These are phyloP conservation scores for Collybia sordida DNA, from an alignment of 768 basidiomycete species.

Conservation along the genomic window DNA sequence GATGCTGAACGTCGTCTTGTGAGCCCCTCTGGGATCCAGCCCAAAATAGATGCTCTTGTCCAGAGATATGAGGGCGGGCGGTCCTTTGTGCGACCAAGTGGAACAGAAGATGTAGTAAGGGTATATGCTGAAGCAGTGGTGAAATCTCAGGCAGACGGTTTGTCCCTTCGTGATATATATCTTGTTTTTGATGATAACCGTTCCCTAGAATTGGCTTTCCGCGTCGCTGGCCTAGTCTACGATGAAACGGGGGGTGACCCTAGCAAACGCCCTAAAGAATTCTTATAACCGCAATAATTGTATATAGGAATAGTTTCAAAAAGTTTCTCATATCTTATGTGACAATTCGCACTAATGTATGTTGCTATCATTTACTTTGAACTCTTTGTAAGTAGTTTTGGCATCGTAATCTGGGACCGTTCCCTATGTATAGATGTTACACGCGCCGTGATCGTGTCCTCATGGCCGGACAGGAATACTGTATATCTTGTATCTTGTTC, in stretches of 20 bases:
- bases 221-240: slow-evolving; percentile 83
- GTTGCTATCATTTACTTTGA: too few relatives aligned
- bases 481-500: too few relatives aligned
- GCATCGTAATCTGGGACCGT: too few relatives aligned
- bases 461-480: too few relatives aligned
- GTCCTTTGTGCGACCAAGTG: slow-evolving; percentile 93
- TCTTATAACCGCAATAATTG: slow-evolving; percentile 42
- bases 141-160: slow-evolving; percentile 80
- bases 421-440: too few relatives aligned
- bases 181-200: slow-evolving; percentile 1
- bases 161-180: slow-evolving; percentile 23
- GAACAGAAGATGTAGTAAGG: slow-evolving; percentile 96
- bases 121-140: slow-evolving; percentile 92
- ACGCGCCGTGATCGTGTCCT: too few relatives aligned
- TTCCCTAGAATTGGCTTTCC: slow-evolving; percentile 74
- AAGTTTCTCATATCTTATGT: too few relatives aligned
- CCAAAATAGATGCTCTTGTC: slow-evolving; percentile 78
- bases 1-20: slow-evolving; percentile 92
- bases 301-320: neutral
- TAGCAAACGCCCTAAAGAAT: slow-evolving; percentile 74
- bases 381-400: too few relatives aligned
- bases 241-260: slow-evolving; percentile 82
- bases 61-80: slow-evolving; percentile 80
- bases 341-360: too few relatives aligned
- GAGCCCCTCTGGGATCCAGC: slow-evolving; percentile 78